Evolutionary conservation across 2,329 filamentous ascomycete genomes (phyloP).

Genomic region (Metarhizium anisopliae): DNA sequence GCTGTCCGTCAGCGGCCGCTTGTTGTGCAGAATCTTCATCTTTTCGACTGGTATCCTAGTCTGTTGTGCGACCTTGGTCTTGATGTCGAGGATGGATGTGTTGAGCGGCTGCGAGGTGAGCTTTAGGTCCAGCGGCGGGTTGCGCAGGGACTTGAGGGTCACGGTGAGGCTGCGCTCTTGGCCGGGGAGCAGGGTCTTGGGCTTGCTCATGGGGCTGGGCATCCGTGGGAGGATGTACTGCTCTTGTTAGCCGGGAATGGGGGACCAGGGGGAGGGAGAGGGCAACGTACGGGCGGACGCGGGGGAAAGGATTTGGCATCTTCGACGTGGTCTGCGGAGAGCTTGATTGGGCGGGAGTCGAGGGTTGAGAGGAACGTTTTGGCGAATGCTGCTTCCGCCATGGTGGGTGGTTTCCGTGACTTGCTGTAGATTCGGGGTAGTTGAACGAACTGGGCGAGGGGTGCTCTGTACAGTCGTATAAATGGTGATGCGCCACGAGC

Average conservation of each 20-base stretch:
- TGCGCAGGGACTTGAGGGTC: slow-evolving; percentile 67
- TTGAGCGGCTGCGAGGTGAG: slow-evolving; percentile 54
- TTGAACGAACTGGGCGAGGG: no score
- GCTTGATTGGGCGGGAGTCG: slow-evolving; percentile 69
- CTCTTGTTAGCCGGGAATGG: no score
- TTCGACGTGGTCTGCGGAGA: slow-evolving; percentile 84
- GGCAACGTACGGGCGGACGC: slow-evolving; percentile 56
- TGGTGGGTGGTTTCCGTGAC: slow-evolving; percentile 23
- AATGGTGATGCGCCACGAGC: neutral
- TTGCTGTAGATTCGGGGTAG: no score
- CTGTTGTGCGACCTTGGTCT: slow-evolving; percentile 55
- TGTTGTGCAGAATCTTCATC: slow-evolving; percentile 77
- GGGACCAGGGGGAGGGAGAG: neutral
- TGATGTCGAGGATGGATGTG: slow-evolving; percentile 73
- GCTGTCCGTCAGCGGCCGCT: slow-evolving; percentile 72
- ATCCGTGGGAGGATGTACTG: slow-evolving; percentile 67
- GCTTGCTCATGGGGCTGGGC: slow-evolving; percentile 45
- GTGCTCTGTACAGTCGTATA: neutral
- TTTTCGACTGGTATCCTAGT: slow-evolving; percentile 62
- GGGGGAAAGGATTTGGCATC: slow-evolving; percentile 72
- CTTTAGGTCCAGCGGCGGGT: slow-evolving; percentile 59
- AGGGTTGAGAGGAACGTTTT: slow-evolving; percentile 74
- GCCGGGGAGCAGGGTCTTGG: slow-evolving; percentile 38
- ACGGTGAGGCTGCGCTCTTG: slow-evolving; percentile 47
- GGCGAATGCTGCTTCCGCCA: slow-evolving; percentile 81